These are phyloP conservation scores for Rhododendron williamsianum DNA, from an alignment of 148 eudicot species.

Conservation along the genomic window DNA sequence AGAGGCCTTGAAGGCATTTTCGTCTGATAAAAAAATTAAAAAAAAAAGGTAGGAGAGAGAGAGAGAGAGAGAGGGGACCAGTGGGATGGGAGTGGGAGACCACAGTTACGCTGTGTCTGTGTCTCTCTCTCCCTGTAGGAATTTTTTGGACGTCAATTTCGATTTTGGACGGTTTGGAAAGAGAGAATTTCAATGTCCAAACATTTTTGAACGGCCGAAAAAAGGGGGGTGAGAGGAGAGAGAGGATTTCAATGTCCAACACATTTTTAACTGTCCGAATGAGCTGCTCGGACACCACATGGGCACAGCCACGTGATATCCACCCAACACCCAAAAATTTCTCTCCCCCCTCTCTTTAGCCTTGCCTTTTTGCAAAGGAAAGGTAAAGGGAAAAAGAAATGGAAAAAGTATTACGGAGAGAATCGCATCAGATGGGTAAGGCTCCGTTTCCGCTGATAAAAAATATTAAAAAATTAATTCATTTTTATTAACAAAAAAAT, in stretches of 20 bases:
- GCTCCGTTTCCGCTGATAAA: too few species aligned
- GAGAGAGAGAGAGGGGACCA: not conserved
- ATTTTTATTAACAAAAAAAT: too few species aligned
- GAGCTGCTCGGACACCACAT: too few species aligned
- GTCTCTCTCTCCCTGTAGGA: not conserved
- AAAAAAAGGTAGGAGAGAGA: not conserved
- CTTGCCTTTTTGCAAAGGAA: not conserved
- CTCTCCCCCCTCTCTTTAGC: not conserved
- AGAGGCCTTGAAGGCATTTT: too few species aligned
- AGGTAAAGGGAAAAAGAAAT: slow-evolving; percentile 7
- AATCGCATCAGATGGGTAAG: not conserved
- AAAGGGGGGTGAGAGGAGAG: too few species aligned
- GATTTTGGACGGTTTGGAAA: fast-evolving
- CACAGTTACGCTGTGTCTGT: not conserved
- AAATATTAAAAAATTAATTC: too few species aligned
- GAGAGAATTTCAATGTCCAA: too few species aligned
- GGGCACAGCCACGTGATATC: too few species aligned
- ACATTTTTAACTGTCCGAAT: fast-evolving
- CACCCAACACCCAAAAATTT: too few species aligned
- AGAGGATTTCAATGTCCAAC: too few species aligned
- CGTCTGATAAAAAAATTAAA: too few species aligned
- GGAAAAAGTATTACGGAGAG: not conserved
- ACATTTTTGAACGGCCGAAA: fast-evolving
- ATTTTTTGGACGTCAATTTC: too few species aligned
- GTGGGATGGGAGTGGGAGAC: not conserved